Percentiles rank a stretch among this genome's conserved stretches.
phyloP scores from a whole-genome alignment of 257 asterid genomes.

The Forsythia viridissima region DNA sequence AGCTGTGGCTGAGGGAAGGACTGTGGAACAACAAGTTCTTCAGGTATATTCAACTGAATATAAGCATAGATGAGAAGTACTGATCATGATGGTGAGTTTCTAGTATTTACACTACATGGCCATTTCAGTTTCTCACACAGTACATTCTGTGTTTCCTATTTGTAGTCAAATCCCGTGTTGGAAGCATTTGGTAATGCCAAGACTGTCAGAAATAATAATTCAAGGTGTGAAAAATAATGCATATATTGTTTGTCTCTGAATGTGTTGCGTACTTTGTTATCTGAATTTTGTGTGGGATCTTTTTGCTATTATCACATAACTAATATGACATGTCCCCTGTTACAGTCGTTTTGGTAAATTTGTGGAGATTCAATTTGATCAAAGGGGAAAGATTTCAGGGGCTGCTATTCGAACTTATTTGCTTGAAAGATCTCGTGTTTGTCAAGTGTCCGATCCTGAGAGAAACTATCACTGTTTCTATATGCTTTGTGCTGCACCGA shows the following conservation, averaged over 20 bases:
- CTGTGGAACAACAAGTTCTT: slow-evolving; percentile 18
- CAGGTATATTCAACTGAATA: slow-evolving; percentile 5
- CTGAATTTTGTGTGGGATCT: background rate
- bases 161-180: slow-evolving; percentile 12
- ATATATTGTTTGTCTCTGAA: background rate
- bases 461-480: slow-evolving; percentile 1
- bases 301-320: background rate
- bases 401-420: slow-evolving; percentile 19
- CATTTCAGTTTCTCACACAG: background rate
- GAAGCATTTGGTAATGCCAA: slow-evolving; percentile 20
- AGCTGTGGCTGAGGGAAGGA: slow-evolving; percentile 18
- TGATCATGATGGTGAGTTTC: background rate
- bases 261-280: background rate
- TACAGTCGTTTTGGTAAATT: slow-evolving; percentile 17
- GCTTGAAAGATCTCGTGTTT: slow-evolving; percentile 20
- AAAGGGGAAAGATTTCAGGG: slow-evolving; percentile 18
- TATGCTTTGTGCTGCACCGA: slow-evolving; percentile 4
- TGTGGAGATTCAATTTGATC: slow-evolving; percentile 21
- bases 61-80: background rate
- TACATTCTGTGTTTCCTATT: background rate
- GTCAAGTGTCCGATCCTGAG: slow-evolving; percentile 25
- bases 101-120: background rate
- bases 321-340: background rate
- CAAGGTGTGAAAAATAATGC: slow-evolving; percentile 6
- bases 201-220: slow-evolving; percentile 17